These are phyloP conservation scores for Meira nashicola DNA, from an alignment of 1,284 basidiomycete genomes.

Conservation along the genomic window DNA sequence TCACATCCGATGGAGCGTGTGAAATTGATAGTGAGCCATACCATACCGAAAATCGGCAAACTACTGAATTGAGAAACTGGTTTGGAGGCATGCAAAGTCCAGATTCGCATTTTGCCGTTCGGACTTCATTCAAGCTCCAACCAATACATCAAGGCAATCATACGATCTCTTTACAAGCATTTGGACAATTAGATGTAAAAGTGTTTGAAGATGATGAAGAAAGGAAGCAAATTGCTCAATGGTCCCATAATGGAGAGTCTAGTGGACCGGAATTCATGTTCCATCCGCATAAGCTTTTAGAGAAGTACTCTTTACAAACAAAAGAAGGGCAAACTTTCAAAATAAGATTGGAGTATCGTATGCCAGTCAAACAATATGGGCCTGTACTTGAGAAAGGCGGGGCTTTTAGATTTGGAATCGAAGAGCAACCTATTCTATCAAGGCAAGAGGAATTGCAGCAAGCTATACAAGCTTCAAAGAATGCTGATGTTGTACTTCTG, in stretches of 20 bases:
- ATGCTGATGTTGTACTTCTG: conserved; percentile 7
- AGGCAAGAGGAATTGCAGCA: conserved; percentile 1
- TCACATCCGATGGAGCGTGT: not conserved
- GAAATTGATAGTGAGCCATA: no score
- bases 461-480: not conserved
- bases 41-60: not conserved
- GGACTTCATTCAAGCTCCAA: not conserved
- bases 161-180: not conserved
- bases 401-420: conserved; percentile 10
- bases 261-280: not conserved
- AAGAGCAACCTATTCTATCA: conserved; percentile 8
- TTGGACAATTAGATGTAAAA: not conserved
- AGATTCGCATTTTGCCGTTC: not conserved
- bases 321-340: not conserved
- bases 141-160: not conserved
- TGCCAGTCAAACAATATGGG: not conserved
- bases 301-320: not conserved
- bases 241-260: not conserved
- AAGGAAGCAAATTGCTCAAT: not conserved
- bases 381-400: not conserved
- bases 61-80: not conserved
- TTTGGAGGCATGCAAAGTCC: not conserved
- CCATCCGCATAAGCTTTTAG: not conserved
- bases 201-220: not conserved
- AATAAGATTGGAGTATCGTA: not conserved